Evolutionary conservation across 495 filamentous ascomycete species (phyloP).

Genomic region (Cetradonia linearis): DNA sequence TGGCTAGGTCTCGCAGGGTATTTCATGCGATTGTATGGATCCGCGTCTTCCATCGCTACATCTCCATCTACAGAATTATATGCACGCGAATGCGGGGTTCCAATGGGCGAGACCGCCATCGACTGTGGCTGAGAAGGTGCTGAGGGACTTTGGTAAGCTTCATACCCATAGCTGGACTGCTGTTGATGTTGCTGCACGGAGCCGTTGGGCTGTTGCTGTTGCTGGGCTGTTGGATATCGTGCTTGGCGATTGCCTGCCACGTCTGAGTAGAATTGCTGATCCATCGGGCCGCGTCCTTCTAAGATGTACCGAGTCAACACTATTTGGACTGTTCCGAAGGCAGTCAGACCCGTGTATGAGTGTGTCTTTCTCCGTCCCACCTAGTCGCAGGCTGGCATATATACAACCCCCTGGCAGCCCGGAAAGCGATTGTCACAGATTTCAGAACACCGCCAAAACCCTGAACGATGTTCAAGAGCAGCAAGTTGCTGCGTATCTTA

Average conservation of each 20-base stretch:
- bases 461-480: conserved; percentile 9
- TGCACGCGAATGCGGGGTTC: conserved; percentile 58
- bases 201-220: conserved; percentile 20
- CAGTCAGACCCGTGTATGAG: background rate
- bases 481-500: conserved; percentile 4
- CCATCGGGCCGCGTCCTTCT: conserved; percentile 30
- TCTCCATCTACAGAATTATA: conserved; percentile 61
- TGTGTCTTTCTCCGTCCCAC: background rate
- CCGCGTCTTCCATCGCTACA: conserved; percentile 86
- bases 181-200: conserved; percentile 34
- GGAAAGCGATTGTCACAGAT: background rate
- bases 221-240: conserved; percentile 21
- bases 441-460: background rate
- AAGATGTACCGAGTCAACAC: background rate
- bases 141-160: conserved; percentile 53
- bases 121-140: conserved; percentile 46
- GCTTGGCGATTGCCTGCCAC: conserved; percentile 22
- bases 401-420: conserved; percentile 1
- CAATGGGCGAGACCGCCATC: conserved; percentile 53
- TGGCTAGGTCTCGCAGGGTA: conserved; percentile 63
- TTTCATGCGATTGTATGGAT: conserved; percentile 71
- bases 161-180: conserved; percentile 61
- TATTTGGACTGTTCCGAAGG: background rate
- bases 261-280: conserved; percentile 44
- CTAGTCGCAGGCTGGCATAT: conserved; percentile 4